These are phyloP conservation scores for Talaromyces funiculosus DNA, from an alignment of 2,329 filamentous ascomycete genomes.

Conservation along the genomic window DNA sequence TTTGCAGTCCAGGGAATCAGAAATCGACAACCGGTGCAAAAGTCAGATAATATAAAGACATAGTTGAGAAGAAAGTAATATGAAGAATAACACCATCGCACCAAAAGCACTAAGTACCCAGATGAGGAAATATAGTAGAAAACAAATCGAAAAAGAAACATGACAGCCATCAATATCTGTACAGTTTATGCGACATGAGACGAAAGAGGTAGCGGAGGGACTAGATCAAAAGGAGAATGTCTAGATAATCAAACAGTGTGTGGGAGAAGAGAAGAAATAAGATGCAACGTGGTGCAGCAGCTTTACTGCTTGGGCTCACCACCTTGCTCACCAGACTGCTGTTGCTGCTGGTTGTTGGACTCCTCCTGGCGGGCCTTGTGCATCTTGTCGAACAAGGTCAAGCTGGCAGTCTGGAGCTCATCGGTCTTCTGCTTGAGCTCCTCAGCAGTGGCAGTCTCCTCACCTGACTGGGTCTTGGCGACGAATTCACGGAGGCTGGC, in stretches of 20 bases:
- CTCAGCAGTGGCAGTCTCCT: conserved; percentile 75
- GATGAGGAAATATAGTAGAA: conserved; percentile 10
- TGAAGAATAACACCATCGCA: conserved; percentile 13
- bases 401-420: conserved; percentile 88
- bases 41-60: conserved; percentile 12
- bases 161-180: conserved; percentile 15
- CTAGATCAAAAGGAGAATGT: conserved; percentile 8
- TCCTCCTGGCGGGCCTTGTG: conserved; percentile 84
- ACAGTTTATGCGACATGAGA: conserved; percentile 16
- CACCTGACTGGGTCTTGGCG: conserved; percentile 88
- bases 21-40: conserved; percentile 11
- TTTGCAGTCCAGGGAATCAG: conserved; percentile 11
- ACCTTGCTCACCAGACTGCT: conserved; percentile 40
- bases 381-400: conserved; percentile 99
- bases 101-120: conserved; percentile 8
- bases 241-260: conserved; percentile 14
- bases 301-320: conserved; percentile 66
- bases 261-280: conserved; percentile 4
- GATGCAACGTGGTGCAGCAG: neutral
- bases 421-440: conserved; percentile 99
- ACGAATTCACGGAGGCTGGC: conserved; percentile 77
- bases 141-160: conserved; percentile 13
- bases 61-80: conserved; percentile 3
- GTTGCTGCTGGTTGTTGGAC: conserved; percentile 40
- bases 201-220: conserved; percentile 22